A percentile compares a stretch with the other conserved stretches of the same genome.
Evolutionary conservation across 352 stramenopile genomes (phyloP).

Genomic region (Phytophthora capsici): DNA sequence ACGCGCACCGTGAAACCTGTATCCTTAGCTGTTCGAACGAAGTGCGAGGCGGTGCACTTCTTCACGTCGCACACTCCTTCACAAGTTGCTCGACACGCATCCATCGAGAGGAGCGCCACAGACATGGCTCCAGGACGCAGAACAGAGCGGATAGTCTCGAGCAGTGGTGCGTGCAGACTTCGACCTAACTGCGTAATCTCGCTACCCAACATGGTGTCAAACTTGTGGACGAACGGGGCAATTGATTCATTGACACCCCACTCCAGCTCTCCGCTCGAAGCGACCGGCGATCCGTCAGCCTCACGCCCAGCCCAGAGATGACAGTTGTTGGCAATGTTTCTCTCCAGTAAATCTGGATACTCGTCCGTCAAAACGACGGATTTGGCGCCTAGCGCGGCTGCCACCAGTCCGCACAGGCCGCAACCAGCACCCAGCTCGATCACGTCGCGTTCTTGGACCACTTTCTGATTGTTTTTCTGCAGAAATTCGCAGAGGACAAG

Average conservation of each 20-base stretch:
- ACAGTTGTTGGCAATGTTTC: conserved; percentile 50
- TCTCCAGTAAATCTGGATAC: conserved; percentile 55
- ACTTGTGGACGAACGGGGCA: conserved; percentile 38
- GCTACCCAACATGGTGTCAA: conserved; percentile 66
- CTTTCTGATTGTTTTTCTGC: conserved; percentile 27
- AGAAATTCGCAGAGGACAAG: conserved; percentile 63
- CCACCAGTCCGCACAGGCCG: conserved; percentile 58
- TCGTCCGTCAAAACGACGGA: conserved; percentile 56
- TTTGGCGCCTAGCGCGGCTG: conserved; percentile 44
- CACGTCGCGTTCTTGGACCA: conserved; percentile 41
- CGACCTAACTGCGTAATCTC: conserved; percentile 66
- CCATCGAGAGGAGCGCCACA: conserved; percentile 63
- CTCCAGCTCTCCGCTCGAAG: conserved; percentile 41
- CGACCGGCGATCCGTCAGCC: conserved; percentile 7
- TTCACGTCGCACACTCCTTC: conserved; percentile 43
- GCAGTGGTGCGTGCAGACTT: conserved; percentile 43
- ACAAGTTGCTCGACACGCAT: conserved; percentile 48
- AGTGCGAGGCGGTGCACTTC: conserved; percentile 67
- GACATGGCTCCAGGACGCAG: conserved; percentile 34
- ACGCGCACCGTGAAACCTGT: conserved; percentile 49
- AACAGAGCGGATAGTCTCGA: conserved; percentile 49
- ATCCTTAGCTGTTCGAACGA: conserved; percentile 43
- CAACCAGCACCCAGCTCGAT: conserved; percentile 69
- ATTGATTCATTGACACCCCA: conserved; percentile 42
- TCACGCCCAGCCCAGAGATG: conserved; percentile 34